Evolutionary conservation across 2,329 filamentous ascomycete genomes (phyloP), one percentile per base, ranked within the genome.

Genomic region (Pseudogymnoascus destructans): DNA sequence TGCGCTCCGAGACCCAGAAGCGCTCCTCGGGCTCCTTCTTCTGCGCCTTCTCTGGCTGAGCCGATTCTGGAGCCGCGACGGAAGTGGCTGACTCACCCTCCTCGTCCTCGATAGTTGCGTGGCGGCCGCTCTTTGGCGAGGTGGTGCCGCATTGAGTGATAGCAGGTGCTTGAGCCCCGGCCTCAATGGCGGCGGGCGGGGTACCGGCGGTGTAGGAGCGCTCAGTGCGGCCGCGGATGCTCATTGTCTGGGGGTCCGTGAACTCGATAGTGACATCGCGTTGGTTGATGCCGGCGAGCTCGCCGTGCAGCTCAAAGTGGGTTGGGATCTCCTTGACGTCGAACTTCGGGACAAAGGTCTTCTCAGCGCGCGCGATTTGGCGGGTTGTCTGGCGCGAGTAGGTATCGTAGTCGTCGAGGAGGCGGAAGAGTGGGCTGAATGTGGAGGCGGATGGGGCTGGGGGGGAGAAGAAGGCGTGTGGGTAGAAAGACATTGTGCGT

Each of bases 251-350:
- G 27, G 79, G 76, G 68, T 91, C 86, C 59, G 80, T 83, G 76
- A 90, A 91, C 68, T 91, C 86, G 68, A 91, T 86, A 66, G 77
- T 75, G 66, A 92, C 74, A 66, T 89, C 76, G 64, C 87, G 79
- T 73, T 87, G 85, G 63, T 79, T 78, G 65, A 89, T 74, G 58
- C 87, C 87, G 0, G 87, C 83, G 6, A 92, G 79, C 72, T 92
- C 87, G 66, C 87, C 87, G 67, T 89, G 82, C 21, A 92, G 83
- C 72, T 91, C 84, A 67, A 89, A 92, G 61, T 75, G 71, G 6
- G 80, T 72, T 62, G 79, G 78, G 8, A 79, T 81, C 74, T 92
- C 87, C 67, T 80, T 82, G 61, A 91, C 77, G 66, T 91, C 87
- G 67, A 92, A 92, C 71, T 81, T 84, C 57, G 87, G 87, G 60